These are phyloP conservation scores for Vanderwaltozyma verrucispora DNA, from an alignment of 805 yeast species.

Conservation along the genomic window DNA sequence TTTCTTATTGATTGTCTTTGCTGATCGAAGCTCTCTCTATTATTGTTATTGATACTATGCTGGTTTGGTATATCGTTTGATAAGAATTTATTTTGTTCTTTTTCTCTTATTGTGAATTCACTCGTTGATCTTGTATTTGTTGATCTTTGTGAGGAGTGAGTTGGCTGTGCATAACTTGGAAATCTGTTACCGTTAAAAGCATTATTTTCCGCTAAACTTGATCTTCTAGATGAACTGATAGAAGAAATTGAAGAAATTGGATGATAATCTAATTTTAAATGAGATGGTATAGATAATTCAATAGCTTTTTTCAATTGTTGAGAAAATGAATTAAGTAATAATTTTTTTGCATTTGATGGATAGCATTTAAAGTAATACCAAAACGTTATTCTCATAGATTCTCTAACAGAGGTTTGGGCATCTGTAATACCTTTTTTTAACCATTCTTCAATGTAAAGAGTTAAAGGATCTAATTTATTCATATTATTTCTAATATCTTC, in stretches of 20 bases:
- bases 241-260: slow-evolving; percentile 7
- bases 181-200: slow-evolving; percentile 10
- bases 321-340: slow-evolving; percentile 24
- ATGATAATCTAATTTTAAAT: slow-evolving; percentile 18
- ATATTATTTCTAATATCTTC: not conserved
- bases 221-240: slow-evolving; percentile 37
- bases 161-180: slow-evolving; percentile 27
- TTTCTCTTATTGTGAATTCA: slow-evolving; percentile 13
- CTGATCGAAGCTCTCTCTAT: not conserved
- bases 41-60: too few species aligned
- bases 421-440: slow-evolving; percentile 58
- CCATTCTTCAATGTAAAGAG: slow-evolving; percentile 34
- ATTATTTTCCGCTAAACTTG: slow-evolving; percentile 15
- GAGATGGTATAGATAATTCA: slow-evolving; percentile 45
- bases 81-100: slow-evolving; percentile 1
- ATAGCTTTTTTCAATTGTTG: slow-evolving; percentile 40
- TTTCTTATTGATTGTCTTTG: slow-evolving; percentile 7
- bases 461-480: slow-evolving; percentile 27
- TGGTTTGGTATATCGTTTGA: slow-evolving; percentile 1
- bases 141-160: slow-evolving; percentile 11
- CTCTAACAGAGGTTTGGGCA: slow-evolving; percentile 74
- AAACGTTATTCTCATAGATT: slow-evolving; percentile 56
- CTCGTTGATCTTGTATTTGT: slow-evolving; percentile 17
- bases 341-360: slow-evolving; percentile 39
- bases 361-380: slow-evolving; percentile 56